Conservation (phyloP, 345 rosid species). For the Eucalyptus pauciflora region DNA sequence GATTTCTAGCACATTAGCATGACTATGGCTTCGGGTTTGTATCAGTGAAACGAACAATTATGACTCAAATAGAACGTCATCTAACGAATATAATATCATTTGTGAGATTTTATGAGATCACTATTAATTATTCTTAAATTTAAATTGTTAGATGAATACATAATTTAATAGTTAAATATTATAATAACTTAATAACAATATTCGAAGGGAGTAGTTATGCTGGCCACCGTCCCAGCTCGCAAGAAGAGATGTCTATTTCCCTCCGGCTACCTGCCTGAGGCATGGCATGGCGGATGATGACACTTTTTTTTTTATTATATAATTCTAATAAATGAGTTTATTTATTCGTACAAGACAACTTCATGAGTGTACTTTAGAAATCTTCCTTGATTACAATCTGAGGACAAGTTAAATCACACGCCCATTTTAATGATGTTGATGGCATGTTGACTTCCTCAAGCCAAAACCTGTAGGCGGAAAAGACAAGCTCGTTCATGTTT, state of each 20-base stretch:
- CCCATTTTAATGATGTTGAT: neutral
- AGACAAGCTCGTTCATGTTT: neutral
- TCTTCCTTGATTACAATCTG: neutral
- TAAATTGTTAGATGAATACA: neutral
- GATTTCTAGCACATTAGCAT: neutral
- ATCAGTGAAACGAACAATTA: neutral
- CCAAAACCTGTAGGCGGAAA: neutral
- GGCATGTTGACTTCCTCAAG: neutral
- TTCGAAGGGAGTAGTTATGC: neutral
- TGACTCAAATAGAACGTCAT: neutral
- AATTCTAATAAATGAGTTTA: neutral
- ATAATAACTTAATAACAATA: neutral
- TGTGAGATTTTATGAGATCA: accelerated
- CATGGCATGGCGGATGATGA: neutral
- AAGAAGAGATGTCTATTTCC: neutral
- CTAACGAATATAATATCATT: accelerated
- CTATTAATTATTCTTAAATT: neutral
- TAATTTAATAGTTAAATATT: neutral
- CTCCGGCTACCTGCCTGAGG: neutral
- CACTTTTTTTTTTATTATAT: neutral
- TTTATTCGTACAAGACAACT: neutral
- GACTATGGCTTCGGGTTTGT: neutral
- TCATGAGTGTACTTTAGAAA: neutral
- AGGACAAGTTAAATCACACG: neutral
- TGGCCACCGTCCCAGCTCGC: neutral